Percentiles rank a stretch among this genome's conserved stretches.
Evolutionary conservation across 768 basidiomycete species (phyloP).

Genomic region (Auricularia sp.): DNA sequence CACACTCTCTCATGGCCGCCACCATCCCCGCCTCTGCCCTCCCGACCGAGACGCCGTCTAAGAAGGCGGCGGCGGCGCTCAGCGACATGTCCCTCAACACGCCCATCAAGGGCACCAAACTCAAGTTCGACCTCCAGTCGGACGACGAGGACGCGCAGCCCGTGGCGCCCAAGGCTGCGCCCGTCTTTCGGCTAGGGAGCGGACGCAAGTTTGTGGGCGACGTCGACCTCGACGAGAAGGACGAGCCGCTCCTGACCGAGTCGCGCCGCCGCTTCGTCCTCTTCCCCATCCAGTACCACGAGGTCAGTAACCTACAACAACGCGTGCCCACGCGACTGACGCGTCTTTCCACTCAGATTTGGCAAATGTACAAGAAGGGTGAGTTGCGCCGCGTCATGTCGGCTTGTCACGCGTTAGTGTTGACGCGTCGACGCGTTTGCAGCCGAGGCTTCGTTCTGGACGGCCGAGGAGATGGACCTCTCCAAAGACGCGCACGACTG

Average conservation of each 20-base stretch:
- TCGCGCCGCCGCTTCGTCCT: slow-evolving; percentile 77
- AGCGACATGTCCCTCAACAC: slow-evolving; percentile 22
- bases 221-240: slow-evolving; percentile 52
- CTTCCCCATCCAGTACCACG: slow-evolving; percentile 88
- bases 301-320: slow-evolving; percentile 38
- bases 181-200: slow-evolving; percentile 24
- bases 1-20: slow-evolving; percentile 12
- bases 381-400: not conserved
- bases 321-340: not conserved
- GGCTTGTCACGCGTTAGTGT: not conserved
- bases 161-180: slow-evolving; percentile 9
- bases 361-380: slow-evolving; percentile 84
- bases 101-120: slow-evolving; percentile 23
- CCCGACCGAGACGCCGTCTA: slow-evolving; percentile 29
- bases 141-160: slow-evolving; percentile 15
- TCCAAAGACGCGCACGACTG: slow-evolving; percentile 84
- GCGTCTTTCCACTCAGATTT: slow-evolving; percentile 47
- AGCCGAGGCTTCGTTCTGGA: slow-evolving; percentile 91
- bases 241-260: slow-evolving; percentile 75
- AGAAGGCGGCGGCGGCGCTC: slow-evolving; percentile 30
- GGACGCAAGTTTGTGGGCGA: slow-evolving; percentile 57
- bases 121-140: slow-evolving; percentile 11
- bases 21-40: slow-evolving; percentile 17
- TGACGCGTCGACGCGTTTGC: not conserved
- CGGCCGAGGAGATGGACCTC: slow-evolving; percentile 84